Evolutionary conservation across 1,284 basidiomycete genomes (phyloP), one percentile per base, ranked within the genome.

Genomic region (Melampsora americana): DNA sequence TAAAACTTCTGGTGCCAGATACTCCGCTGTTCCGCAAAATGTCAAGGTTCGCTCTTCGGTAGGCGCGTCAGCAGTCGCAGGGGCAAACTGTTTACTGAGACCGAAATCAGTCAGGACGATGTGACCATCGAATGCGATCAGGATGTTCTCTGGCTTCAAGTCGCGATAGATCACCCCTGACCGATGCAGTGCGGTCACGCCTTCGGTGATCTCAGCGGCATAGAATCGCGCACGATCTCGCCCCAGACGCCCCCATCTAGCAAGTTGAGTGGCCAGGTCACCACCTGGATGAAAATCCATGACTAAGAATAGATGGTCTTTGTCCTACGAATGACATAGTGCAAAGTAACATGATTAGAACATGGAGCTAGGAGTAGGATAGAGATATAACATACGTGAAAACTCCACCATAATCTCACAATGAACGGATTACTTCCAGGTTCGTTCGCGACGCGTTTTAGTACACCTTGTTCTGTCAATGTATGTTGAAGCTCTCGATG

Each of bases 101-200:
- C 95, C 95, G 82, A 98, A 98, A 85, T 97, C 95, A 20, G 94
- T 96, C 48, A 98, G 86, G 26, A 97, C 92, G 78, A 95, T 93
- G 82, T 98, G 95, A 0, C 95, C 95, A 80, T 94, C 91, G 4
- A 87, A 88, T 76, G 91, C 92, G 79, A 98, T 93, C 73, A 98
- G 87, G 78, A 97, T 92, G 83, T 97, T 97, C 84, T 97, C 95
- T 0, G 92, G 92, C 82, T 94, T 94, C 79, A 94, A 88, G 82
- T 95, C 92, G 48, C 92, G 89, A 61, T 84, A 83, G 61, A 86
- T 85, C 69, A 86, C 91, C 60, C 92, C 92, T 0, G 90, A 90
- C 9, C 88, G 87, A 80, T 95, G 92, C 14, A 98, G 86, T 50
- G 93, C 92, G 84, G 95, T 92, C 32, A 95, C 89, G 65, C 94